Evolutionary conservation across 352 stramenopile species (phyloP), one percentile per base, ranked within the genome.

Genomic region (Phytophthora cryptogea): DNA sequence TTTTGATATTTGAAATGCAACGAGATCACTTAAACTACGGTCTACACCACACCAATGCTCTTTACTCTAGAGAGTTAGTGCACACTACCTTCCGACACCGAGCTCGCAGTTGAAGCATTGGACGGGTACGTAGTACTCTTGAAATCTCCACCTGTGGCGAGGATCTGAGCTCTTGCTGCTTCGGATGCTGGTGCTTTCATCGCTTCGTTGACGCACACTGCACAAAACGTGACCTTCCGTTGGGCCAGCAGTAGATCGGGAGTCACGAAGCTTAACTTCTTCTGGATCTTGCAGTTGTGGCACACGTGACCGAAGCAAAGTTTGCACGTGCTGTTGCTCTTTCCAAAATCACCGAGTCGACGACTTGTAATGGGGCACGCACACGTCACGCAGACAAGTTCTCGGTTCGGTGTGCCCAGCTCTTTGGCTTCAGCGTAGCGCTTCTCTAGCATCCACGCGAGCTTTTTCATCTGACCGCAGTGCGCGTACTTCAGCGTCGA

Each of bases 381-480:
- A 16, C 66, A 81, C 1, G 65, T 73, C 35, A 78, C 66, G 11
- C 66, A 72, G 28, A 73, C 54, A 2, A 62, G 46, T 10, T 72
- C 61, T 8, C 65, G 52, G 30, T 74, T 71, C 16, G 68, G 68
- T 8, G 44, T 50, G 26, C 56, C 59, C 5, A 69, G 53, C 37
- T 74, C 63, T 16, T 74, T 70, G 32, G 65, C 52, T 39, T 70
- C 54, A 0, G 36, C 46, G 59, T 67, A 71, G 28, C 61, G 59
- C 17, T 74, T 70, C 42, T 71, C 64, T 20, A 78, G 46, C 61
- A 76, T 68, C 62, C 60, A 78, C 2, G 64, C 49, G 7, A 81
- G 63, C 35, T 81, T 81, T 40, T 78, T 76, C 69, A 81, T 76
- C 40, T 78, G 66, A 5, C 69, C 62, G 49, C 69, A 81, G 32